Evolutionary conservation across 2,329 filamentous ascomycete species (phyloP), one percentile per base, ranked within the genome.

Genomic region (Curvularia sp.): DNA sequence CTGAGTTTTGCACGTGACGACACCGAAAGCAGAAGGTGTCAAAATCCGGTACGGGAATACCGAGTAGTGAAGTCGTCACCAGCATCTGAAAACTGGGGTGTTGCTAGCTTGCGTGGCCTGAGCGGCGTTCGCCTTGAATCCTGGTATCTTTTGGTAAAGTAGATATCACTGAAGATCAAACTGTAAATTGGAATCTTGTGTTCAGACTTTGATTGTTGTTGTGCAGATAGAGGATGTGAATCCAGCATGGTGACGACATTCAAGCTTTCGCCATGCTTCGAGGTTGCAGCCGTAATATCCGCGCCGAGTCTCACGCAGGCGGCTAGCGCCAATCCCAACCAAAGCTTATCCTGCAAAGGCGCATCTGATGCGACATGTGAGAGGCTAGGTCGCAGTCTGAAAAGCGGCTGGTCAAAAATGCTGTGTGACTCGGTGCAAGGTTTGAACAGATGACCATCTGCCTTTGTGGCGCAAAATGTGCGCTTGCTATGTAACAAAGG

Each of bases 261-360:
- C 49, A 62, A 62, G 60, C 60, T 48, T 48, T 62, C 33, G 59
- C 61, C 56, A 59, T 62, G 59, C 61, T 33, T 59, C 52, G 35
- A 33, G 51, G 44, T 6, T 18, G 33, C 53, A 28, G 38, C 38
- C 33, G 31, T 57, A 56, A 53, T 57, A 49, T 49, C 47, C 20
- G 47, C 43, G 35, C 49, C 22, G 22, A 44, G 8, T 22, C 56
- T 33, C n/a, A 9, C 47, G 47, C 3, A 33, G 50, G 52, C 41
- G 55, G 46, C 52, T 28, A 20, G 20, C 44, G 49, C 52, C 48
- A 33, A 58, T 41, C 26, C 46, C 28, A 20, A 39, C 35, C 43
- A 28, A 39, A 54, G 61, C 61, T 53, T 55, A 41, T 54, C 46
- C 38, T 49, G 35, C 53, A 22, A 31, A 20, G 31, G 35, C 42